Conservation (phyloP, 352 stramenopile species). For the Elongisporangium anandrum region DNA sequence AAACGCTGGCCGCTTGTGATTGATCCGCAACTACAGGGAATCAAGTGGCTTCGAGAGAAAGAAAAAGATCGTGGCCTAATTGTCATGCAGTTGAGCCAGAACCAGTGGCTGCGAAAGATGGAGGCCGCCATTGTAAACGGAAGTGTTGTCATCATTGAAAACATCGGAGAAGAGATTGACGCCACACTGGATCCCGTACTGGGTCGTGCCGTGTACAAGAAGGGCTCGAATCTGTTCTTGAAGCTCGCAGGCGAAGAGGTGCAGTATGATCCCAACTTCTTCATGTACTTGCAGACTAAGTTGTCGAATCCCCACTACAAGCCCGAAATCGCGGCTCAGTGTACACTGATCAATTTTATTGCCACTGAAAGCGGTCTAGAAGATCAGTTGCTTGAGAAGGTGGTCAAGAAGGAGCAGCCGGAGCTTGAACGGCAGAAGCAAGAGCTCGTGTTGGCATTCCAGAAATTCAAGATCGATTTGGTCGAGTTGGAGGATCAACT, state of each 20-base stretch:
- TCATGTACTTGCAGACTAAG: conserved; percentile 97
- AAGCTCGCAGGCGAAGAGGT: conserved; percentile 95
- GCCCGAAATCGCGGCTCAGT: conserved; percentile 95
- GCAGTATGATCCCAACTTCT: conserved; percentile 95
- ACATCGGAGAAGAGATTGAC: conserved; percentile 96
- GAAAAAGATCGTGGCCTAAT: conserved; percentile 90
- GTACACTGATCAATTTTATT: conserved; percentile 98
- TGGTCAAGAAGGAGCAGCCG: conserved; percentile 93
- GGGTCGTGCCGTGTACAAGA: conserved; percentile 94
- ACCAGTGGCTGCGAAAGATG: conserved; percentile 95
- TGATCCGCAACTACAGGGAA: conserved; percentile 96
- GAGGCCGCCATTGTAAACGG: conserved; percentile 94
- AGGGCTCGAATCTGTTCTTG: conserved; percentile 92
- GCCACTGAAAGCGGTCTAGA: conserved; percentile 94
- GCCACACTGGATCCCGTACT: conserved; percentile 95
- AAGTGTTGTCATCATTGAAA: conserved; percentile 96
- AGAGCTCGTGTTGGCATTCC: conserved; percentile 89
- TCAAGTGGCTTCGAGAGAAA: conserved; percentile 97
- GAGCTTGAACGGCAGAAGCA: conserved; percentile 95
- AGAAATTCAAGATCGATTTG: conserved; percentile 96
- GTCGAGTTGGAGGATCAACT: conserved; percentile 96
- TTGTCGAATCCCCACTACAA: conserved; percentile 98
- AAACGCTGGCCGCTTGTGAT: conserved; percentile 98
- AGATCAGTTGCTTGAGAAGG: conserved; percentile 95
- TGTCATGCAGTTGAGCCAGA: conserved; percentile 94